Evolutionary conservation across 352 stramenopile species (phyloP), one percentile per base, ranked within the genome.

Genomic region (Phytopythium helicoides): DNA sequence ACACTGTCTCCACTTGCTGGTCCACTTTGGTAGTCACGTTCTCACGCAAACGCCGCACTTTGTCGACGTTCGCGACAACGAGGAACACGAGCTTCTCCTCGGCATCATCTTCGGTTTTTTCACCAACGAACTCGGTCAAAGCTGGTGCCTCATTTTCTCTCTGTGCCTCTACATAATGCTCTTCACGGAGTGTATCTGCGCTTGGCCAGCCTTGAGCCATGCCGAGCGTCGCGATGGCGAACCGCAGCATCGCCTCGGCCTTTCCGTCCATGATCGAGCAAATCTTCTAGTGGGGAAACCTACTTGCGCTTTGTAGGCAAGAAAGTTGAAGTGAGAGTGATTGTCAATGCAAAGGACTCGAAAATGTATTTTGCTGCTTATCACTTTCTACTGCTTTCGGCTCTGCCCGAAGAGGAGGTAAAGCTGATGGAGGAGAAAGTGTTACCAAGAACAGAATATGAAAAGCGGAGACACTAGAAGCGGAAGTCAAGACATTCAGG

Each of bases 141-240:
- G n/a, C n/a, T n/a, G n/a, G n/a, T n/a, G n/a, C n/a, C n/a, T n/a
- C n/a, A n/a, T n/a, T n/a, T n/a, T n/a, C n/a, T n/a, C n/a, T n/a
- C n/a, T n/a, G n/a, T n/a, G n/a, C n/a, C 34, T 25, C 21, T 19
- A 41, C 33, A 10, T 4, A 6, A 9, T 14, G 1, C 1, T 18
- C 15, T 19, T n/a, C n/a, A 14, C 6, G 12, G 34, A 12, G 11
- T 2, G 11, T 6, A 9, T 16, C 22, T 6, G 33, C 19, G 0
- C 9, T 8, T 9, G 34, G 16, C 0, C 26, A 26, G 12, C 58
- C 52, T 25, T 52, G 60, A 36, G 71, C 74, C 61, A 77, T 64
- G 19, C 71, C 61, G 45, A 71, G 72, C 28, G 68, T 71, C 35
- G 64, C 58, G 51, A 74, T 64, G 21, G 65, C 68, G 44, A 77